Base-by-base conservation (phyloP, 2,329 filamentous ascomycete genomes). In the Penicillium italicum region DNA sequence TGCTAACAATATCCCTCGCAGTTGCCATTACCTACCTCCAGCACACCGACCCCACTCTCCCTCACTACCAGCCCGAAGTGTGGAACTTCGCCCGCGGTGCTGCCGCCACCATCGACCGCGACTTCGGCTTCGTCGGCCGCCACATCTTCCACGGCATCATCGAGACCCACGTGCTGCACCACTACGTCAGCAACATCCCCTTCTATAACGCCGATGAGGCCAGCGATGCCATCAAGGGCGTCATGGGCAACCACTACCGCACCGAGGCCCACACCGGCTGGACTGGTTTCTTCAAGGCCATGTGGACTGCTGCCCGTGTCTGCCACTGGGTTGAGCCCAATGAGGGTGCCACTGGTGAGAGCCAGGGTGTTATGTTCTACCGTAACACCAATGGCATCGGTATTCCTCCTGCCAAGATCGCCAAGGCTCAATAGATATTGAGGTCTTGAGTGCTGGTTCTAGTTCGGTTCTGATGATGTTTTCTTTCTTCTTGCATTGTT, bases 311-410 rank as follows among this genome's bases (percentile, higher is more conserved):
- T 67, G 85, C 90, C 41, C 86, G 94, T 59, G 85, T 83, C 85
- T 99, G 94, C 84, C 91, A 97, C 76, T 99, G 91, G 90, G 92
- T 99, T 61, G 94, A 99, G 85, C 91, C 92, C 53, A 91, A 85
- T 69, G 88, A 85, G 67, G 90, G 85, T 51, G 89, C 91, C 48
- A 76, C 85, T 71, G 93, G 91, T 33, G 87, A 92, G 67, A 87
- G 86, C 72, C 88, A 91, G 79, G 86, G 88, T 59, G 87, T 99
- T 30, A 77, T 96, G 53, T 97, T 99, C 84, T 99, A 89, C 88
- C 86, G 93, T 71, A 99, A 99, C 83, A 82, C 83, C 67, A 99
- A 97, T 77, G 89, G 90, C 20, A 78, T 96, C 24, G 94, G 94
- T 63, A 77, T 85, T 34, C 71, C 80, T 45, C 82, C 83, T 6